Percentiles rank a stretch among this genome's conserved stretches.
Evolutionary conservation across 148 eudicot genomes (phyloP).

Genomic region (Dysphania ambrosioides): DNA sequence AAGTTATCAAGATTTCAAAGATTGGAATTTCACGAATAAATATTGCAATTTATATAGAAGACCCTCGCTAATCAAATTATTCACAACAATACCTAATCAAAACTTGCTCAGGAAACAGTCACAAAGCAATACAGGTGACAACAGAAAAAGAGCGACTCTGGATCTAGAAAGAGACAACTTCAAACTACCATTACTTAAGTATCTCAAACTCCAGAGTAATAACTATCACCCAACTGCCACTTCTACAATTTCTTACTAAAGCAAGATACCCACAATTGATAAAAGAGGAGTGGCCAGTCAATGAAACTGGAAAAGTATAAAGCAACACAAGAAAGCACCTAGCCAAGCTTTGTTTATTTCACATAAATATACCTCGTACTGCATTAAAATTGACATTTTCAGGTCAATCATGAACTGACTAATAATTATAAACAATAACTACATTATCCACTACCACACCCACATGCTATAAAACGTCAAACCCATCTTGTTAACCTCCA

Average conservation of each 20-base stretch:
- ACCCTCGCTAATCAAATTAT: not conserved
- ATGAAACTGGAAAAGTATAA: slow-evolving; percentile 23
- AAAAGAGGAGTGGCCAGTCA: slow-evolving; percentile 12
- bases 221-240: slow-evolving; percentile 15
- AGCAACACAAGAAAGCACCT: slow-evolving; percentile 19
- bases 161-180: slow-evolving; percentile 7
- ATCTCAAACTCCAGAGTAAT: slow-evolving; percentile 17
- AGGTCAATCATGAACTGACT: slow-evolving; percentile 16
- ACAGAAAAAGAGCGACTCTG: not conserved
- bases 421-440: slow-evolving; percentile 10
- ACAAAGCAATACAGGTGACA: not conserved
- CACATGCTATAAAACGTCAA: slow-evolving; percentile 4
- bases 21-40: not conserved
- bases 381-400: slow-evolving; percentile 17
- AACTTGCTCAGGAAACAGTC: not conserved
- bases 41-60: not conserved
- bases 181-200: not conserved
- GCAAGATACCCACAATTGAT: slow-evolving; percentile 26
- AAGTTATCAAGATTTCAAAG: not conserved
- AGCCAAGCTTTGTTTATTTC: slow-evolving; percentile 25
- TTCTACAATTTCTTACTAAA: slow-evolving; percentile 1
- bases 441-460: slow-evolving; percentile 17
- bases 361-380: slow-evolving; percentile 32
- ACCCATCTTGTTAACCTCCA: slow-evolving; percentile 3
- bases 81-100: not conserved